Evolutionary conservation across 352 stramenopile species (phyloP).

Genomic region (Albugo laibachii): DNA sequence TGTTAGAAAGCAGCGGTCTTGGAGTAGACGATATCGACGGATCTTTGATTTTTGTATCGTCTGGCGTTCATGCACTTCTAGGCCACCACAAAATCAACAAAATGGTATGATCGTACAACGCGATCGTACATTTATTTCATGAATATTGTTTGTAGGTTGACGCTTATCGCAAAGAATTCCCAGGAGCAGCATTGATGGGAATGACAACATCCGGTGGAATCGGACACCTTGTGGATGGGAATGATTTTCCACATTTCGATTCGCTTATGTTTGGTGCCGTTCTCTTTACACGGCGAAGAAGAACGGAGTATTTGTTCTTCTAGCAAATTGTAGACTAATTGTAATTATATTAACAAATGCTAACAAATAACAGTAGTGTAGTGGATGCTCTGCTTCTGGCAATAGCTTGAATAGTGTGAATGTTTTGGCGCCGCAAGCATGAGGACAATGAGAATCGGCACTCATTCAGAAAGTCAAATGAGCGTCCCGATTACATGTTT

Average conservation of each 20-base stretch:
- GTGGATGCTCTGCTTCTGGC: too few species aligned
- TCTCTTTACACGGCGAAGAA: constrained; percentile 71
- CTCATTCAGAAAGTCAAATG: too few species aligned
- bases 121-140: neutral
- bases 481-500: too few species aligned
- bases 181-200: constrained; percentile 59
- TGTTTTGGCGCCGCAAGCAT: too few species aligned
- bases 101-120: constrained; percentile 24
- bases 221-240: constrained; percentile 58
- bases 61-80: constrained; percentile 62
- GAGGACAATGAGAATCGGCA: too few species aligned
- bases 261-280: constrained; percentile 80
- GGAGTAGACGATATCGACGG: constrained; percentile 65
- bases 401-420: too few species aligned
- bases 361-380: too few species aligned
- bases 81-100: constrained; percentile 77
- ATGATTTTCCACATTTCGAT: constrained; percentile 70
- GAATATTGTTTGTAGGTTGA: neutral
- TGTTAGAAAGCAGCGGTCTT: constrained; percentile 61
- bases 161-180: constrained; percentile 67
- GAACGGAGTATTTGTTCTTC: constrained; percentile 6
- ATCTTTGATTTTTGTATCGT: constrained; percentile 74
- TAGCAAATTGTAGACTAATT: too few species aligned
- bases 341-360: too few species aligned
- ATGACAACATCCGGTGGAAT: constrained; percentile 81